Evolutionary conservation across 129 eudicot species (phyloP).

Genomic region (Artemisia annua): DNA sequence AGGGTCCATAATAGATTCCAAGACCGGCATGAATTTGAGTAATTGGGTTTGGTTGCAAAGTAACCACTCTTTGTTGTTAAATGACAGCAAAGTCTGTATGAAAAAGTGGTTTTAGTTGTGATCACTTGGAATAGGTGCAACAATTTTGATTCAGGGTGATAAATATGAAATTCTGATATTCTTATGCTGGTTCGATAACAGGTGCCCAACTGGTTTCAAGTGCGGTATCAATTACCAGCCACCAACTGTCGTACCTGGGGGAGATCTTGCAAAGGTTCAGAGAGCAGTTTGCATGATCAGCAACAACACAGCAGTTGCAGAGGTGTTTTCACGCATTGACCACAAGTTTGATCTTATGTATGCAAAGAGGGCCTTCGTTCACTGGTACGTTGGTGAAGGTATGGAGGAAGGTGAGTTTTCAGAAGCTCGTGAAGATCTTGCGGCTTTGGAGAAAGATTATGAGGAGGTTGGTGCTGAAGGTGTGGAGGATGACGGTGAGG

Average conservation of each 20-base stretch:
- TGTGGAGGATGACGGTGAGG: constrained; percentile 9
- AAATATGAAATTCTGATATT: not conserved
- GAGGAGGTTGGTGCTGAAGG: constrained; percentile 20
- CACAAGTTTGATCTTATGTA: constrained; percentile 17
- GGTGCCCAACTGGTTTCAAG: constrained; percentile 22
- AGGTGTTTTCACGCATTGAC: constrained; percentile 16
- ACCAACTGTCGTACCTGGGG: constrained; percentile 19
- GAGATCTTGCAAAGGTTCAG: constrained; percentile 17
- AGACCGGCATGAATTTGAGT: not conserved
- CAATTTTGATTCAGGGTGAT: not conserved
- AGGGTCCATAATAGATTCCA: not conserved
- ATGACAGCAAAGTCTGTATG: not conserved
- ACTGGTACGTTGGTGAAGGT: constrained; percentile 19
- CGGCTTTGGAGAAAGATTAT: constrained; percentile 6
- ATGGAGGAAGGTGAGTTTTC: constrained; percentile 19
- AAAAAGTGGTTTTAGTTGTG: not conserved
- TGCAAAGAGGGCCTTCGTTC: constrained; percentile 16
- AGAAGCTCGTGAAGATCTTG: constrained; percentile 18
- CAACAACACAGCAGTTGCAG: constrained; percentile 16
- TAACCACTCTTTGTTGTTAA: not conserved
- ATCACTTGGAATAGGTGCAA: not conserved
- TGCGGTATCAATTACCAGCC: constrained; percentile 16
- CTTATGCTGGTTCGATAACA: not conserved
- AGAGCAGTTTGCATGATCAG: constrained; percentile 19
- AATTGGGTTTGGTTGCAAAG: not conserved